phyloP scores from a whole-genome alignment of 2,329 filamentous ascomycete genomes.

The Zopfia rhizophila region DNA sequence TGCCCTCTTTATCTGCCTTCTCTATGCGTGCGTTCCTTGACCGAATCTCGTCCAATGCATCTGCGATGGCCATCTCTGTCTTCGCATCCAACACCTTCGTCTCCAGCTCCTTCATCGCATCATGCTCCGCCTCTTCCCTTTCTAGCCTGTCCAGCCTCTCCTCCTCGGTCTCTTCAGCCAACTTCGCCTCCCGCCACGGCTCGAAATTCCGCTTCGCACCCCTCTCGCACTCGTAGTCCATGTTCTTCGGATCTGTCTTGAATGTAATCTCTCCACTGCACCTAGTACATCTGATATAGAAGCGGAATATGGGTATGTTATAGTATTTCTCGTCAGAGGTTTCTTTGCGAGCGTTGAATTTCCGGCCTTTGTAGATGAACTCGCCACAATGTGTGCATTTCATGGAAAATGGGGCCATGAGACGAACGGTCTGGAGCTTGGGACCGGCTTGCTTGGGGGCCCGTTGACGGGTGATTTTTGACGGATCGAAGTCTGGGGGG shows the following conservation, averaged over 20 bases:
- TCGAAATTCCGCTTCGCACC: constrained; percentile 95
- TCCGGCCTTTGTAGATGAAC: constrained; percentile 91
- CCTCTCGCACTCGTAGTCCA: constrained; percentile 84
- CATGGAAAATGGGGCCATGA: constrained; percentile 91
- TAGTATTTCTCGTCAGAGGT: constrained; percentile 92
- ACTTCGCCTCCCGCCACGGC: constrained; percentile 79
- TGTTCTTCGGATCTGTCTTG: constrained; percentile 93
- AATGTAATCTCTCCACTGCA: constrained; percentile 91
- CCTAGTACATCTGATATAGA: constrained; percentile 87
- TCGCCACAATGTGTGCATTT: constrained; percentile 76
- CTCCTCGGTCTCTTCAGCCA: constrained; percentile 83
- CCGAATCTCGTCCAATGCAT: constrained; percentile 93
- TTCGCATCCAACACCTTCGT: constrained; percentile 93
- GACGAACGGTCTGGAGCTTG: constrained; percentile 83
- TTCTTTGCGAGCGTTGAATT: constrained; percentile 96
- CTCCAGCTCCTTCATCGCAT: constrained; percentile 95
- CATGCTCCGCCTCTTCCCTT: constrained; percentile 79
- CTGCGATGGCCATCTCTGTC: constrained; percentile 94
- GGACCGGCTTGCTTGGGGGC: constrained; percentile 78
- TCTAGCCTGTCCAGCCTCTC: constrained; percentile 86
- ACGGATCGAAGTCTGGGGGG: constrained; percentile 88
- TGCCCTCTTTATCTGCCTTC: constrained; percentile 73
- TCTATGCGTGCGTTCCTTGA: constrained; percentile 90
- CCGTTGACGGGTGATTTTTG: constrained; percentile 75
- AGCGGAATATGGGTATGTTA: constrained; percentile 85